These are phyloP conservation scores for Fagopyrum homotropicum DNA, from an alignment of 148 eudicot species.

Conservation along the genomic window DNA sequence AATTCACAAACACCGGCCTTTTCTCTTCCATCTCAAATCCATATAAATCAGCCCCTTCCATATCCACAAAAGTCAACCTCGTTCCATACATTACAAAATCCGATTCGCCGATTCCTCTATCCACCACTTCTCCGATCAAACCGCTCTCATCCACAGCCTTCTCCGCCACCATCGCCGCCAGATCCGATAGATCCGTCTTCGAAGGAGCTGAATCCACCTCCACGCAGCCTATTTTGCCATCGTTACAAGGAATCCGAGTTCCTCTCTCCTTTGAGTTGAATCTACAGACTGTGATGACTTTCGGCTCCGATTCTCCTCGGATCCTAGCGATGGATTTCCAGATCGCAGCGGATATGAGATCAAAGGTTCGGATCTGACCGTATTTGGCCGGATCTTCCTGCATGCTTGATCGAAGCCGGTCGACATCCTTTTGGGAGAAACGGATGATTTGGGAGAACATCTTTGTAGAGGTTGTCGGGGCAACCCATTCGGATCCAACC, in stretches of 20 bases:
- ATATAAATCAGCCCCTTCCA: conserved; percentile 42
- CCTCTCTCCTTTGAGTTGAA: conserved; percentile 9
- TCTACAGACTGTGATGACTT: conserved; percentile 43
- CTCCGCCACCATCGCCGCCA: conserved; percentile 28
- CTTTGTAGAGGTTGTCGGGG: conserved; percentile 19
- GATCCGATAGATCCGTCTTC: conserved; percentile 17
- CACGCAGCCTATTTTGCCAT: conserved; percentile 33
- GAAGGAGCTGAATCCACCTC: conserved; percentile 16
- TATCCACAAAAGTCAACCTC: conserved; percentile 56
- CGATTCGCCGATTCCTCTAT: conserved; percentile 14
- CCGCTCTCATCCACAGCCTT: conserved; percentile 28
- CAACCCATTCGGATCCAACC: conserved; percentile 45
- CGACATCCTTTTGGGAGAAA: conserved; percentile 26
- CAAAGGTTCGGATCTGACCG: conserved; percentile 23
- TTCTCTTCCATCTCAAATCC: conserved; percentile 37
- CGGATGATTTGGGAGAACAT: conserved; percentile 35
- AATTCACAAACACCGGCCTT: conserved; percentile 35
- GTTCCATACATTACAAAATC: conserved; percentile 64
- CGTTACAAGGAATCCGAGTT: conserved; percentile 25
- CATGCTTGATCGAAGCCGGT: conserved; percentile 20
- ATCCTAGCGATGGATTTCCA: conserved; percentile 55
- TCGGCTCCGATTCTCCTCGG: conserved; percentile 31
- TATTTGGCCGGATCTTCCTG: background rate
- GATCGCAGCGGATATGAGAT: conserved; percentile 39
- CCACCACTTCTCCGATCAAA: conserved; percentile 30